A percentile compares a stretch with the other conserved stretches of the same genome.
These are phyloP conservation scores for Tylopilus subfusipes DNA, from an alignment of 768 basidiomycete genomes.

Conservation along the genomic window DNA sequence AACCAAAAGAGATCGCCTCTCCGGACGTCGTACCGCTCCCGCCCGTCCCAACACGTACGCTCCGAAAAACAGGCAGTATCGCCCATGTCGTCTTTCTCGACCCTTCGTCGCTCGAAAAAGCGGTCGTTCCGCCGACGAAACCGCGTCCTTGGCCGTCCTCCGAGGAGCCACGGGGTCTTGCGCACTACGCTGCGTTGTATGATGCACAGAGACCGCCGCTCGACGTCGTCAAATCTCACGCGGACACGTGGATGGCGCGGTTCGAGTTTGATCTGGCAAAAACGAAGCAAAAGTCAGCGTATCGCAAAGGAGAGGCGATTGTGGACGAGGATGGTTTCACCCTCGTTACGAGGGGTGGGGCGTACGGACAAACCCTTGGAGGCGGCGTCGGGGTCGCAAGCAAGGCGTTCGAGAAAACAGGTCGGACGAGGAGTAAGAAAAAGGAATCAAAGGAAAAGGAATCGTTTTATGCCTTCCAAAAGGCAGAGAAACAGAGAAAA, in stretches of 20 bases:
- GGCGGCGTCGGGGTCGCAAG: conserved; percentile 68
- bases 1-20: conserved; percentile 22
- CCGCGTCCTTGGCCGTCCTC: conserved; percentile 62
- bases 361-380: conserved; percentile 83
- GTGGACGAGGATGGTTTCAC: conserved; percentile 96
- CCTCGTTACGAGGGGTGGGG: conserved; percentile 87
- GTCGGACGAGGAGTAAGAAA: conserved; percentile 36
- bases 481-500: conserved; percentile 82
- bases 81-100: conserved; percentile 77
- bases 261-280: conserved; percentile 65
- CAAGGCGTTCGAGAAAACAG: conserved; percentile 49
- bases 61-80: conserved; percentile 59
- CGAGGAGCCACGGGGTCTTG: conserved; percentile 63
- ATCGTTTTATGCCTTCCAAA: conserved; percentile 88
- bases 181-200: conserved; percentile 67
- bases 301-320: conserved; percentile 80
- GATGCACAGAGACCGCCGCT: conserved; percentile 71
- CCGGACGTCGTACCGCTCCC: conserved; percentile 66
- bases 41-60: conserved; percentile 44
- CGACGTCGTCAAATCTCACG: conserved; percentile 68
- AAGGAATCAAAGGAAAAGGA: conserved; percentile 66
- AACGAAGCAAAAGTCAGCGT: conserved; percentile 58
- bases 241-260: conserved; percentile 70
- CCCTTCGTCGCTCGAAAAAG: conserved; percentile 62
- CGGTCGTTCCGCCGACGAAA: conserved; percentile 51